Base-by-base conservation (phyloP, 2,329 filamentous ascomycete species). In the Sodiomyces alkalinus region DNA sequence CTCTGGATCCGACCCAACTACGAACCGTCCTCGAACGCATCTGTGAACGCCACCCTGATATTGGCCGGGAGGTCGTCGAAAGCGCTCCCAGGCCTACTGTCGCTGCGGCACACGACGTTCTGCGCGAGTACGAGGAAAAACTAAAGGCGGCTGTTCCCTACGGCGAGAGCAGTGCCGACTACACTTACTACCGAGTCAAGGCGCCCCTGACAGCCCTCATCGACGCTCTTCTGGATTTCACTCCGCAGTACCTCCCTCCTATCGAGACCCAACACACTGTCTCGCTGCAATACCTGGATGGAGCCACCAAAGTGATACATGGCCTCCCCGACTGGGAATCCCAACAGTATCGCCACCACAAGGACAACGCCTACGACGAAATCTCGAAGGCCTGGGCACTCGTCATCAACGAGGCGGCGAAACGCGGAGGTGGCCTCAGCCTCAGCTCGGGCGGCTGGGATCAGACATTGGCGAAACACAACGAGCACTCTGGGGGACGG, bases 291-390 rank as follows among this genome's bases (percentile, higher is more conserved):
- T 98, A 86, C 46, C 68, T 98, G 15, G 82, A 98, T 40, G 79
- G 78, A 25, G 87, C 80, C 33, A 98, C 90, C 18, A 75, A 87
- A 39, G 72, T 96, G 32, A 80, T 96, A 32, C 86, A 98, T 51
- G 67, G 75, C 21, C 64, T 98, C 23, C 90, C 90, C 3, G 72
- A 92, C 45, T 98, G 86, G 85, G 80, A 90, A 41, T 82, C 75
- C 24, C 80, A 79, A 34, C 74, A 82, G 37, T 80, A 94, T 56
- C 86, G 86, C 39, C 70, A 93, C 42, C 82, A 92, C 59, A 94
- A 94, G 53, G 79, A 93, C 40, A 83, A 83, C 38, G 86, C 87
- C 6, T 98, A 98, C 47, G 87, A 98, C 44, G 90, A 96, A 48
- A 86, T 98, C 38, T 78, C 82, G 16, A 83, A 79, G 45, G 90